A percentile compares a stretch with the other conserved stretches of the same genome.
These are phyloP conservation scores for Penicillium fuscoglaucum DNA, from an alignment of 2,329 filamentous ascomycete genomes.

Conservation along the genomic window DNA sequence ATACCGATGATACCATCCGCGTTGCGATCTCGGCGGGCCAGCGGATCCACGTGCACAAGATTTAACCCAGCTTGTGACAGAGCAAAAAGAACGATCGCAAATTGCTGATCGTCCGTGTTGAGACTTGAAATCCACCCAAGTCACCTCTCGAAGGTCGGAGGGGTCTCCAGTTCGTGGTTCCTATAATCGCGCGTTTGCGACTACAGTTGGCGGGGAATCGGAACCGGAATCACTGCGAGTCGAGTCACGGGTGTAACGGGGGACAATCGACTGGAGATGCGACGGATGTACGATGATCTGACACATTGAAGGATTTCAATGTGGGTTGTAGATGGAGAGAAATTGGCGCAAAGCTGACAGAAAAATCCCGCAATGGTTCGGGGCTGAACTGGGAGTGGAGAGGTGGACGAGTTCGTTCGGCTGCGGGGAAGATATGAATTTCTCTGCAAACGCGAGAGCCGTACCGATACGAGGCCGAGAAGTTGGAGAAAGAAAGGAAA, in stretches of 20 bases:
- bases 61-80: background rate
- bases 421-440: constrained; percentile 26
- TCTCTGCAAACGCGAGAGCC: background rate
- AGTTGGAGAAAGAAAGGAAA: constrained; percentile 2
- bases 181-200: constrained; percentile 28
- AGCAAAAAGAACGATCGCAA: constrained; percentile 13
- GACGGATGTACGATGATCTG: constrained; percentile 14
- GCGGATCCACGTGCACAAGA: constrained; percentile 20
- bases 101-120: background rate
- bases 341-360: constrained; percentile 19
- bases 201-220: constrained; percentile 20
- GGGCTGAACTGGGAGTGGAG: constrained; percentile 28
- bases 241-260: constrained; percentile 25
- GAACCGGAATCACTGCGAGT: constrained; percentile 13
- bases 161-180: background rate
- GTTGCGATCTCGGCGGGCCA: constrained; percentile 17
- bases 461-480: background rate
- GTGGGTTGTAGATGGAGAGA: background rate
- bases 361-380: constrained; percentile 28
- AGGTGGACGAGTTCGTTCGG: constrained; percentile 20
- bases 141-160: background rate
- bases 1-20: constrained; percentile 20
- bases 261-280: constrained; percentile 24
- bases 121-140: constrained; percentile 1
- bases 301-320: constrained; percentile 25